A percentile compares a stretch with the other conserved stretches of the same genome.
Evolutionary conservation across 257 asterid species (phyloP).

Genomic region (Jaltomata sinuosa): DNA sequence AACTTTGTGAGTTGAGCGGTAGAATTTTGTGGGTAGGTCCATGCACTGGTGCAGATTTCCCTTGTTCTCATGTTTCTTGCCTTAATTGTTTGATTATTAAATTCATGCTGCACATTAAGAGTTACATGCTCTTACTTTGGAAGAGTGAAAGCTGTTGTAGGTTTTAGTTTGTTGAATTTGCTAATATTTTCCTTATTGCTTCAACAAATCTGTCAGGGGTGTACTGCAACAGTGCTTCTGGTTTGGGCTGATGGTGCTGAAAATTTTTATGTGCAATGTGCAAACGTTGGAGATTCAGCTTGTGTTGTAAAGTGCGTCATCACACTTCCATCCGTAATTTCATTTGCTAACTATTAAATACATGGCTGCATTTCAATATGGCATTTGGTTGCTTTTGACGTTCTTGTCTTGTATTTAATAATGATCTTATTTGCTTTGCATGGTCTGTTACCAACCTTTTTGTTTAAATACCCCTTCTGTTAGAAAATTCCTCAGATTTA

Average conservation of each 20-base stretch:
- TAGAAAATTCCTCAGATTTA: not conserved
- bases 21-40: not conserved
- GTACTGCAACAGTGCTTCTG: slow-evolving; percentile 93
- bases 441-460: not conserved
- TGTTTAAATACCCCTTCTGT: not conserved
- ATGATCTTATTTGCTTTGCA: not conserved
- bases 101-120: not conserved
- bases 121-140: not conserved
- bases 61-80: not conserved
- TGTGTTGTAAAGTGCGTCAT: slow-evolving; percentile 73
- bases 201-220: slow-evolving; percentile 64
- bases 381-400: not conserved
- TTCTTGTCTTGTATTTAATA: not conserved
- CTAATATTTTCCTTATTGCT: slow-evolving; percentile 7
- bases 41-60: not conserved
- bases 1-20: not conserved
- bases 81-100: not conserved
- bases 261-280: slow-evolving; percentile 76
- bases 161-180: not conserved
- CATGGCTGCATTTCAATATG: not conserved
- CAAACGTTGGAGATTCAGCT: slow-evolving; percentile 98
- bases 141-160: not conserved
- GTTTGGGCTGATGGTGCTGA: slow-evolving; percentile 66
- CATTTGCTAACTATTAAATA: not conserved
- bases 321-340: slow-evolving; percentile 8